A percentile compares a stretch with the other conserved stretches of the same genome.
phyloP scores from a whole-genome alignment of 805 yeast species.

The Candida palmyrensis region DNA sequence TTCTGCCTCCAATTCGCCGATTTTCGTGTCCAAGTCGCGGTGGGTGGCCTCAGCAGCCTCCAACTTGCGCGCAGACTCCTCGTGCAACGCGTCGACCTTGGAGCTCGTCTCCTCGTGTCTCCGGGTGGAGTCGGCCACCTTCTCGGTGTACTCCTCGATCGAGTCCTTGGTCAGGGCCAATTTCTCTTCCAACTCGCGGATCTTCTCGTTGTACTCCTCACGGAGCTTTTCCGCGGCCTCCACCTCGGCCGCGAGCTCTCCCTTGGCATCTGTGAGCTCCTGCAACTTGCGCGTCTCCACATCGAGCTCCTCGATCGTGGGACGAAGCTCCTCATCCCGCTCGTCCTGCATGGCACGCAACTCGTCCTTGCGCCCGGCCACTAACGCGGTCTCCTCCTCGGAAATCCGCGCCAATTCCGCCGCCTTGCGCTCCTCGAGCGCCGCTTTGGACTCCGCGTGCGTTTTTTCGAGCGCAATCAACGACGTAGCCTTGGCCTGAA shows the following conservation, averaged over 20 bases:
- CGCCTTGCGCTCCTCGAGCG: slow-evolving; percentile 40
- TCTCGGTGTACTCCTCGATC: slow-evolving; percentile 27
- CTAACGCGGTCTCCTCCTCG: slow-evolving; percentile 38
- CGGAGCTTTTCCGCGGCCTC: slow-evolving; percentile 41
- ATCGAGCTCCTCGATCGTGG: slow-evolving; percentile 48
- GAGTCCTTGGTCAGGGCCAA: slow-evolving; percentile 37
- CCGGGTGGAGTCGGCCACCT: slow-evolving; percentile 26
- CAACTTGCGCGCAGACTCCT: slow-evolving; percentile 18
- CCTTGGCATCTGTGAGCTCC: slow-evolving; percentile 46
- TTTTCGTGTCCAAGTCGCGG: slow-evolving; percentile 37
- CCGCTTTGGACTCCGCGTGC: slow-evolving; percentile 37
- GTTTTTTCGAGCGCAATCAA: slow-evolving; percentile 31
- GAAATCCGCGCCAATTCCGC: slow-evolving; percentile 42
- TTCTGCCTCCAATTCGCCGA: slow-evolving; percentile 36
- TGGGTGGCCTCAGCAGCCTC: slow-evolving; percentile 21
- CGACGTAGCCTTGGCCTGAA: slow-evolving; percentile 22
- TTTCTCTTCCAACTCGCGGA: slow-evolving; percentile 40
- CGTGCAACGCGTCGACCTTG: slow-evolving; percentile 32
- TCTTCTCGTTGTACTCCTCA: slow-evolving; percentile 37
- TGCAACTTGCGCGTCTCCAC: slow-evolving; percentile 45
- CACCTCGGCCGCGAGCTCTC: slow-evolving; percentile 40
- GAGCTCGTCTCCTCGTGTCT: slow-evolving; percentile 37
- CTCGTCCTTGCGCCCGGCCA: slow-evolving; percentile 41
- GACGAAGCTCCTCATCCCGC: slow-evolving; percentile 50
- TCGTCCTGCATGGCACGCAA: slow-evolving; percentile 47